phyloP scores from a whole-genome alignment of 2,329 filamentous ascomycete genomes.

The Hypoxylon sp. region DNA sequence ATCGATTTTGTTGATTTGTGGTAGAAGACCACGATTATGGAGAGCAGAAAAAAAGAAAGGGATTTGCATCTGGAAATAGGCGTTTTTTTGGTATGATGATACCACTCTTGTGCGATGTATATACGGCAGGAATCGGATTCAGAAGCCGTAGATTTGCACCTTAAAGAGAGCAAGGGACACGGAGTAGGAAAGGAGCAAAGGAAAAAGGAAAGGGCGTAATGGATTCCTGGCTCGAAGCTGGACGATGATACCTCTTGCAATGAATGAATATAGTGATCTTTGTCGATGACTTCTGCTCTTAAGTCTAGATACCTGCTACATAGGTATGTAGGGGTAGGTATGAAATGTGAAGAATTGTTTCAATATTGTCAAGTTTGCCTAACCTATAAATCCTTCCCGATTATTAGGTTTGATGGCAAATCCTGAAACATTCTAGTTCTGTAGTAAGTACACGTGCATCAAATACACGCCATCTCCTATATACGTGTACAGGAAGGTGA shows the following conservation, averaged over 20 bases:
- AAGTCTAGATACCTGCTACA: neutral
- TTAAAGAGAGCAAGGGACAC: constrained; percentile 13
- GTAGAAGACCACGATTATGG: constrained; percentile 1
- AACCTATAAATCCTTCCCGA: constrained; percentile 12
- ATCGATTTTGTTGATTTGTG: constrained; percentile 10
- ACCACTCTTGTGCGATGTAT: constrained; percentile 38
- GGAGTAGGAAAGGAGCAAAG: constrained; percentile 16
- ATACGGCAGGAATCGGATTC: constrained; percentile 22
- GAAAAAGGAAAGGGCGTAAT: constrained; percentile 32
- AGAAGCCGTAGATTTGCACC: constrained; percentile 15
- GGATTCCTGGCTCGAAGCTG: constrained; percentile 34
- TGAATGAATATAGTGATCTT: constrained; percentile 31
- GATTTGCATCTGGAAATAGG: constrained; percentile 38
- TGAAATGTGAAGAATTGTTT: constrained; percentile 8
- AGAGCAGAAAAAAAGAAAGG: constrained; percentile 8
- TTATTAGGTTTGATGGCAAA: constrained; percentile 7
- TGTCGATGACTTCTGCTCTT: neutral
- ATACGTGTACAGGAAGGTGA: constrained; percentile 1
- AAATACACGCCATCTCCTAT: neutral
- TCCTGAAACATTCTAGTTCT: neutral
- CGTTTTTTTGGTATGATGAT: constrained; percentile 41
- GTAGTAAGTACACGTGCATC: neutral
- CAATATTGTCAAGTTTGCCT: neutral
- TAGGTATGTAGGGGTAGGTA: neutral
- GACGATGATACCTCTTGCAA: constrained; percentile 39